Evolutionary conservation across 2,329 filamentous ascomycete species (phyloP).

Genomic region (Phoma sp.): DNA sequence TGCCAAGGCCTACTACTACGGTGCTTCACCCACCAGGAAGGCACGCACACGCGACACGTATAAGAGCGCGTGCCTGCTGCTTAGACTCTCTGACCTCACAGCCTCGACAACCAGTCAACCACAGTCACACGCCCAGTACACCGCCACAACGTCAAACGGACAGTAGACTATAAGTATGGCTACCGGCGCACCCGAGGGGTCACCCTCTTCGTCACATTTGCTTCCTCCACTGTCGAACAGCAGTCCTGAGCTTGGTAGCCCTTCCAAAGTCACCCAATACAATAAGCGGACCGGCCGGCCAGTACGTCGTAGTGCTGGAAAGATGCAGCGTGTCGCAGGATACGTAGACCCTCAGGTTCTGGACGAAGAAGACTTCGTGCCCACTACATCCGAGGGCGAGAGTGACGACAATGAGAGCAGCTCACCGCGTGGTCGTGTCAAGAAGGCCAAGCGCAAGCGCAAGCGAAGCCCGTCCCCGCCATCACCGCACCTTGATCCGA

Average conservation of each 20-base stretch:
- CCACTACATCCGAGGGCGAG: constrained; percentile 31
- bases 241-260: constrained; percentile 42
- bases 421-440: constrained; percentile 16
- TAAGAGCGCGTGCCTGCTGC: too few relatives aligned
- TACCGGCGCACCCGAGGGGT: background rate
- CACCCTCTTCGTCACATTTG: constrained; percentile 1
- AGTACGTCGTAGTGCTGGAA: constrained; percentile 50
- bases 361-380: constrained; percentile 40
- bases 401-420: constrained; percentile 38
- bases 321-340: constrained; percentile 40
- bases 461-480: constrained; percentile 45
- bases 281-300: constrained; percentile 52
- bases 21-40: too few relatives aligned
- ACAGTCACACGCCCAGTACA: constrained; percentile 12
- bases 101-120: constrained; percentile 1
- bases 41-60: too few relatives aligned
- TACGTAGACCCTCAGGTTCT: constrained; percentile 50
- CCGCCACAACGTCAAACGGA: constrained; percentile 9
- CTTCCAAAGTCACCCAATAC: constrained; percentile 39
- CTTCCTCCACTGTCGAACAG: constrained; percentile 3
- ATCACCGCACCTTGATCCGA: constrained; percentile 42
- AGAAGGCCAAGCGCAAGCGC: constrained; percentile 39
- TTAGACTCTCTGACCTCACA: background rate
- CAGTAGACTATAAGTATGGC: constrained; percentile 13
- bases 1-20: too few relatives aligned